Percentiles rank a stretch among this genome's conserved stretches.
Conservation (phyloP, 257 asterid genomes). For the Ajuga chamaepitys region DNA sequence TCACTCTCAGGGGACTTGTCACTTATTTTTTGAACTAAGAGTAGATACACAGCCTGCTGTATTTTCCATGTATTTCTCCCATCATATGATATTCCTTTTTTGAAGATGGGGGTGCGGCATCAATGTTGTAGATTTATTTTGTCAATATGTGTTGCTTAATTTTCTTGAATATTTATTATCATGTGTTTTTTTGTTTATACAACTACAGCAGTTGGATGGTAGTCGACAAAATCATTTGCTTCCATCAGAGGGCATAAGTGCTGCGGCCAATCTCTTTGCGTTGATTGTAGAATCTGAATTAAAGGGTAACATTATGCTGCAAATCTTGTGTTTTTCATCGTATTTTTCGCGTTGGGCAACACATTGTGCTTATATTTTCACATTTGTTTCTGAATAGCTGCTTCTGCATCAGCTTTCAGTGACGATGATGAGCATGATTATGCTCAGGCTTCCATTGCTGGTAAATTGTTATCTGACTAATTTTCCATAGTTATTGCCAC, state of each 20-base stretch:
- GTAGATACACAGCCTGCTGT: not conserved
- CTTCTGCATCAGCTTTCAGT: conserved; percentile 67
- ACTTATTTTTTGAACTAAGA: not conserved
- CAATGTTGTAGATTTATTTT: conserved; percentile 2
- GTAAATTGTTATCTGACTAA: conserved; percentile 27
- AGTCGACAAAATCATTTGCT: conserved; percentile 40
- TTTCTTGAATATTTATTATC: conserved; percentile 7
- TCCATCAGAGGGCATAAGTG: conserved; percentile 74
- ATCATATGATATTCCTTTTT: not conserved
- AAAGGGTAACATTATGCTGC: conserved; percentile 44
- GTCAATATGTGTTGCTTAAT: not conserved
- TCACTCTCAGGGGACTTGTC: not conserved
- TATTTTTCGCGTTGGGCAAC: conserved; percentile 8
- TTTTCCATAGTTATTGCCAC: conserved; percentile 3
- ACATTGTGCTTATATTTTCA: conserved; percentile 15
- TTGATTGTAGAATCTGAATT: conserved; percentile 79
- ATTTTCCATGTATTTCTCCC: not conserved
- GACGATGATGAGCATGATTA: conserved; percentile 59
- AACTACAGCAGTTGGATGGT: conserved; percentile 60
- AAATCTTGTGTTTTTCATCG: no score
- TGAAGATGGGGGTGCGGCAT: not conserved
- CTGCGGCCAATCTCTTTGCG: conserved; percentile 78
- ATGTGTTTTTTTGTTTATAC: conserved; percentile 19
- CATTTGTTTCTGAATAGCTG: conserved; percentile 43
- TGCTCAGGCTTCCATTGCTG: conserved; percentile 77